Evolutionary conservation across 192 early-diverging fungal species (phyloP), one percentile per base, ranked within the genome.

Genomic region (Coemansia asiatica): DNA sequence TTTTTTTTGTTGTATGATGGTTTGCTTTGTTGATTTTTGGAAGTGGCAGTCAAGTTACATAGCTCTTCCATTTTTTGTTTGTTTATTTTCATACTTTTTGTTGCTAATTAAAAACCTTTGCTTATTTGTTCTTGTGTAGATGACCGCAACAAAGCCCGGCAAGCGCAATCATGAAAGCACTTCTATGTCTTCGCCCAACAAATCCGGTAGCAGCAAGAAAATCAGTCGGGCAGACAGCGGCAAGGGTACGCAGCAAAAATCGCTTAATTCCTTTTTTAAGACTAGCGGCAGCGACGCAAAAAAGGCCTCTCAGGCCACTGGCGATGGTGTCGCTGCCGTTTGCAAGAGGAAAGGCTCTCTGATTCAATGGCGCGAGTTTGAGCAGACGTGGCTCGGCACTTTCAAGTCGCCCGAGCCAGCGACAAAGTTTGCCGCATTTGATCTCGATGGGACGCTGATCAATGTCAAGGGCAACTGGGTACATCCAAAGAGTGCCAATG

Each of bases 381-480:
- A 71, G 50, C 25, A 38, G 25, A 82, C 79, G 0, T 82, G 79
- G 79, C 26, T 82, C 7, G 79, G 74, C 7, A 74, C 64, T 40
- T 78, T 59, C 66, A 71, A 64, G 21, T 16, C 47, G 21, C 81
- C 81, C 4, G 28, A 38, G 7, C 63, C 81, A 18, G 47, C 81
- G 13, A 8, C 56, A 18, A 79, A 67, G 68, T 66, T 83, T 59
- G 81, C 81, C 1, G 70, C 81, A 2, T 83, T 83, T 51, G 81
- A 83, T 66, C 59, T 83, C 73, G 95, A 98, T 77, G 69, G 67
- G 8, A 96, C 94, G 3, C 69, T 96, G n/a, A 86, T 93, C 25
- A 60, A 50, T 6, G 84, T 87, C 18, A 88, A 88, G 38, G 88
- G 92, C 23, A 84, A 69, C 22, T 76, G 85, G 55, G 76, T 74